Evolutionary conservation across 2,329 filamentous ascomycete species (phyloP).

Genomic region (Xylaria sp.): DNA sequence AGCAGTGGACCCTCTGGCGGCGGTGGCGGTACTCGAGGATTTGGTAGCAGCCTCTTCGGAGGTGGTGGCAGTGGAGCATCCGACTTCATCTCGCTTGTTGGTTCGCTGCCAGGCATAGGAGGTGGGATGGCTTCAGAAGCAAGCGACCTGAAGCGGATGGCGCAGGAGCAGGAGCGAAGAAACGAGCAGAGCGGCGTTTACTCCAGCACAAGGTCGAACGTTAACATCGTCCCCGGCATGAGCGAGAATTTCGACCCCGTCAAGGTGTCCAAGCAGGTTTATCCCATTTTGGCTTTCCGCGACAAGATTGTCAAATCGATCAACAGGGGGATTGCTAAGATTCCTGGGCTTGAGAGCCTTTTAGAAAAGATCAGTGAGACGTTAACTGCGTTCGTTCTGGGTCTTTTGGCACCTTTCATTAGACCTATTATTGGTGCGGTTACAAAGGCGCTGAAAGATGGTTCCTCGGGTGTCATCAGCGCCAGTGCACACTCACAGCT

Average conservation of each 20-base stretch:
- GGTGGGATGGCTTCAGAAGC: conserved; percentile 75
- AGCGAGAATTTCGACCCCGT: conserved; percentile 80
- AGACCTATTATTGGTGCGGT: conserved; percentile 90
- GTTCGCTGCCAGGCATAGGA: conserved; percentile 78
- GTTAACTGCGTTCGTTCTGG: conserved; percentile 90
- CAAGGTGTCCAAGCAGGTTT: conserved; percentile 83
- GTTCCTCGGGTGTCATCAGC: conserved; percentile 77
- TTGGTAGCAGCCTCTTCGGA: conserved; percentile 52
- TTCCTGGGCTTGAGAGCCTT: conserved; percentile 89
- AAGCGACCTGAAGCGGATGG: conserved; percentile 69
- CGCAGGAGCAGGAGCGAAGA: conserved; percentile 68
- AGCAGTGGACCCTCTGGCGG: conserved; percentile 52
- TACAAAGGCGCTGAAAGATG: conserved; percentile 84
- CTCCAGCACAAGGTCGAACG: conserved; percentile 57
- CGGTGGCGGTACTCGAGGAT: conserved; percentile 54
- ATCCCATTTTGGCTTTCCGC: conserved; percentile 92
- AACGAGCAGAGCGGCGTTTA: conserved; percentile 47
- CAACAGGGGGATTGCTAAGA: conserved; percentile 85
- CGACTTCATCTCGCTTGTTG: conserved; percentile 78
- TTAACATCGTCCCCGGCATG: conserved; percentile 77
- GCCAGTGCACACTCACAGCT: conserved; percentile 79
- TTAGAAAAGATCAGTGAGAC: conserved; percentile 95
- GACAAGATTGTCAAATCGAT: conserved; percentile 93
- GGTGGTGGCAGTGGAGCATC: conserved; percentile 49
- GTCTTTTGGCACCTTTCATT: conserved; percentile 89